A percentile compares a stretch with the other conserved stretches of the same genome.
These are phyloP conservation scores for maize (Zea mays) DNA, from an alignment of 176 grass and related monocot species.

Conservation along the genomic window DNA sequence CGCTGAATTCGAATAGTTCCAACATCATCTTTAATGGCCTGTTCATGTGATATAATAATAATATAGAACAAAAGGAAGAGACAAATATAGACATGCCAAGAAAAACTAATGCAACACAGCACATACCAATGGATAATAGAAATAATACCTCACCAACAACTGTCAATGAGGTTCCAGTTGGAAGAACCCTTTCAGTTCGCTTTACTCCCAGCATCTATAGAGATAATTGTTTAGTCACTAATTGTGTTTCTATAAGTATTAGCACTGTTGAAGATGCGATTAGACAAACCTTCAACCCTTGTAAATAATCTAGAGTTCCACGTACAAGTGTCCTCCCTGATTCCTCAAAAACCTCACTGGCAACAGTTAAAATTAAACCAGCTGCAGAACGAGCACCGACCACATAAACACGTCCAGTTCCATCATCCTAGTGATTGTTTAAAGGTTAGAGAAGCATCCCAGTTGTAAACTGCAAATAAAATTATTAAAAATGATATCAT, in stretches of 20 bases:
- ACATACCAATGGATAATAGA: constrained; percentile 7
- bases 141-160: constrained; percentile 90
- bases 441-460: constrained; percentile 29
- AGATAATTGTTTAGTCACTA: constrained; percentile 37
- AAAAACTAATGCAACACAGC: background rate
- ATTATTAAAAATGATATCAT: background rate
- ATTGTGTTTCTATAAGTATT: constrained; percentile 14
- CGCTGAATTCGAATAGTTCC: constrained; percentile 83
- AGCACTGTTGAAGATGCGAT: constrained; percentile 18
- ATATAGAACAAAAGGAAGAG: constrained; percentile 31
- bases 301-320: constrained; percentile 96
- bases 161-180: constrained; percentile 88
- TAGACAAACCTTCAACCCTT: constrained; percentile 90
- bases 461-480: constrained; percentile 10
- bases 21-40: constrained; percentile 98
- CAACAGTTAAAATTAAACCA: constrained; percentile 83
- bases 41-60: constrained; percentile 40
- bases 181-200: constrained; percentile 89
- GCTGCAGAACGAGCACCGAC: constrained; percentile 81
- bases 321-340: constrained; percentile 89
- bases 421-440: constrained; percentile 75
- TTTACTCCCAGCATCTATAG: constrained; percentile 97
- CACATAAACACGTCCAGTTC: constrained; percentile 76
- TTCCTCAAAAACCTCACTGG: constrained; percentile 98
- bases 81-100: constrained; percentile 13